Conservation (phyloP, 2,329 filamentous ascomycete genomes). For the Pyrenochaeta sp. region DNA sequence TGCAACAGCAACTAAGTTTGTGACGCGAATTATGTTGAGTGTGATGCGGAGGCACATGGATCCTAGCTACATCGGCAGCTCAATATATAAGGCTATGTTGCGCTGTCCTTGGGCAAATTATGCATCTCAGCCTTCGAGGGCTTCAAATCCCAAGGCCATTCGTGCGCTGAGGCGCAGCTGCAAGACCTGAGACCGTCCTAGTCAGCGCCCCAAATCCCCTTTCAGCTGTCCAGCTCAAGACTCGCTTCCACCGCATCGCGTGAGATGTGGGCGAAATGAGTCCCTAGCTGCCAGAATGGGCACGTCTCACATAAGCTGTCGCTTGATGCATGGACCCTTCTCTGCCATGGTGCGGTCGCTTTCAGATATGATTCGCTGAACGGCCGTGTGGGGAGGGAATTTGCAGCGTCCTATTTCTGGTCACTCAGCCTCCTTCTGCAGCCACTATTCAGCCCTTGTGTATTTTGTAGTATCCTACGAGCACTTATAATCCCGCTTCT, state of each 20-base stretch:
- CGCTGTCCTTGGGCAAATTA: not conserved
- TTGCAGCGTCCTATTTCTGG: not conserved
- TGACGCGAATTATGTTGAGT: not conserved
- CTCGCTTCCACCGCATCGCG: not conserved
- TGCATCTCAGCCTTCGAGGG: conserved; percentile 4
- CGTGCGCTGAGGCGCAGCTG: conserved; percentile 11
- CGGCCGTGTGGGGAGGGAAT: not conserved
- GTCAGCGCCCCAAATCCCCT: not conserved
- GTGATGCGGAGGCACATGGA: not conserved
- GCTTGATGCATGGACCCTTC: not conserved
- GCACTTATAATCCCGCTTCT: not conserved
- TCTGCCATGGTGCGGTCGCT: not conserved
- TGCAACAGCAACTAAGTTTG: not conserved
- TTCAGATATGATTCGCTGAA: not conserved
- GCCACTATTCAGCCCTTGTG: not conserved
- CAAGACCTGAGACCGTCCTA: not conserved
- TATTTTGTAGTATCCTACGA: not conserved
- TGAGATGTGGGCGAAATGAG: not conserved
- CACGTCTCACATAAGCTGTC: not conserved
- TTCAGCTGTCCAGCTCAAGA: not conserved
- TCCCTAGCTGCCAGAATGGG: not conserved
- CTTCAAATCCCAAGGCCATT: not conserved
- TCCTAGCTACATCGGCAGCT: not conserved
- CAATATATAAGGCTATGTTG: not conserved
- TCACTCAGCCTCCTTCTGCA: not conserved